Percentiles rank a stretch among this genome's conserved stretches.
These are phyloP conservation scores for Lactarius hatsudake DNA, from an alignment of 768 basidiomycete species.

Conservation along the genomic window DNA sequence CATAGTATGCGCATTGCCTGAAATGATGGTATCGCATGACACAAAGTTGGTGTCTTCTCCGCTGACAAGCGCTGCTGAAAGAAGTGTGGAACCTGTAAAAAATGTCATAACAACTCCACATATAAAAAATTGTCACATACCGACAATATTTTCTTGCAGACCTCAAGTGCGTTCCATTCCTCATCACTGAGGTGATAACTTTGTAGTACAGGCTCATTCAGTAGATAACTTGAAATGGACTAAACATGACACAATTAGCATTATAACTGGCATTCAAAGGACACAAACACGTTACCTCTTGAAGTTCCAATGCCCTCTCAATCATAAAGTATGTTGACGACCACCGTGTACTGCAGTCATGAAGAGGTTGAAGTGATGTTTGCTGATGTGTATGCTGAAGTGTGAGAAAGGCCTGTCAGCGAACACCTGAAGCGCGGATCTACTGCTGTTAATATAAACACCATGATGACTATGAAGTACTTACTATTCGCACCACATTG, in stretches of 20 bases:
- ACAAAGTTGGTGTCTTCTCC: constrained; percentile 8
- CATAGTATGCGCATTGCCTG: not conserved
- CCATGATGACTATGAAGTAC: too few species aligned
- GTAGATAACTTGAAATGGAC: too few species aligned
- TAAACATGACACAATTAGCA: not conserved
- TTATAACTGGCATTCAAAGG: not conserved
- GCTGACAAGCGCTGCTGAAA: constrained; percentile 7
- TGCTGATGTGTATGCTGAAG: not conserved
- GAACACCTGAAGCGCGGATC: not conserved
- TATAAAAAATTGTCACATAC: too few species aligned
- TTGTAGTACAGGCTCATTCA: too few species aligned
- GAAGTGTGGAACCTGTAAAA: constrained; percentile 8
- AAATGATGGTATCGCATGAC: constrained; percentile 3
- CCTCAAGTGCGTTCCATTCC: too few species aligned
- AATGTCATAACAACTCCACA: too few species aligned
- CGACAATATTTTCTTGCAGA: too few species aligned
- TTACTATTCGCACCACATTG: too few species aligned
- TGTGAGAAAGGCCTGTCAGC: not conserved
- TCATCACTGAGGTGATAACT: too few species aligned
- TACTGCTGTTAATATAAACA: not conserved
- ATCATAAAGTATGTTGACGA: constrained; percentile 31
- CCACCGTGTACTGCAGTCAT: constrained; percentile 31
- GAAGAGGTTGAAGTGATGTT: constrained; percentile 16
- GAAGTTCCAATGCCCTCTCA: constrained; percentile 28
- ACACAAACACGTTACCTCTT: not conserved